Conservation (phyloP, 73 alveolate species). For the Symbiodinium natans region DNA sequence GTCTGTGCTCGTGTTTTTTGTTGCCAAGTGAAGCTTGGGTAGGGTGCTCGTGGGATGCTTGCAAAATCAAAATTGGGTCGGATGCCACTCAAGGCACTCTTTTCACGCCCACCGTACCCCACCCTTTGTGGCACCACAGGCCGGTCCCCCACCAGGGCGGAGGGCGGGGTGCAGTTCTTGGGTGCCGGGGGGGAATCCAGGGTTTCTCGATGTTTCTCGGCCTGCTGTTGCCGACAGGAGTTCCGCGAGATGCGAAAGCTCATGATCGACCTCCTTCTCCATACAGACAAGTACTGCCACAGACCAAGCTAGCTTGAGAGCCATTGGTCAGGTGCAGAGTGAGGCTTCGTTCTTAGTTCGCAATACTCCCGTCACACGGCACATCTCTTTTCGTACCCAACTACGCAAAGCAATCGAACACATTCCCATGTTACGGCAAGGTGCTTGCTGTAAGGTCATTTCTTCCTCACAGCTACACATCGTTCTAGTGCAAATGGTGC, state of each 20-base stretch:
- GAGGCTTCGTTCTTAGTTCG: neutral
- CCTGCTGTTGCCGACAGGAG: neutral
- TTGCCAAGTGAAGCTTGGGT: neutral
- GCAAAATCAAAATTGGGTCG: neutral
- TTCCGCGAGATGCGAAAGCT: slow-evolving; percentile 74
- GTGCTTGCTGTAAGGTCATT: neutral
- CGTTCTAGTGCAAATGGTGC: no score
- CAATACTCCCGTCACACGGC: neutral
- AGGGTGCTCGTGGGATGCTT: neutral
- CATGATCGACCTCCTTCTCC: slow-evolving; percentile 58
- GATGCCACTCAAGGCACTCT: neutral
- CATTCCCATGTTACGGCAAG: neutral
- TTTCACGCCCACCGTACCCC: neutral
- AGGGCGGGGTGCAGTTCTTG: neutral
- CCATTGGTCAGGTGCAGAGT: neutral
- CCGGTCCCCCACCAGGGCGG: neutral
- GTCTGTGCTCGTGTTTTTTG: neutral
- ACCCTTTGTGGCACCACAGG: neutral
- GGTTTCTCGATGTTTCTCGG: neutral
- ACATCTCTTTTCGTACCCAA: neutral
- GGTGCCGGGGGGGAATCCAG: neutral
- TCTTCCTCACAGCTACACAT: neutral
- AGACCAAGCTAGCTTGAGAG: slow-evolving; percentile 3
- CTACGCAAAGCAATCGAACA: neutral
- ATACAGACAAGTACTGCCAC: slow-evolving; percentile 51